Base-by-base conservation (phyloP, 768 basidiomycete genomes). In the Amanita jacksonii region DNA sequence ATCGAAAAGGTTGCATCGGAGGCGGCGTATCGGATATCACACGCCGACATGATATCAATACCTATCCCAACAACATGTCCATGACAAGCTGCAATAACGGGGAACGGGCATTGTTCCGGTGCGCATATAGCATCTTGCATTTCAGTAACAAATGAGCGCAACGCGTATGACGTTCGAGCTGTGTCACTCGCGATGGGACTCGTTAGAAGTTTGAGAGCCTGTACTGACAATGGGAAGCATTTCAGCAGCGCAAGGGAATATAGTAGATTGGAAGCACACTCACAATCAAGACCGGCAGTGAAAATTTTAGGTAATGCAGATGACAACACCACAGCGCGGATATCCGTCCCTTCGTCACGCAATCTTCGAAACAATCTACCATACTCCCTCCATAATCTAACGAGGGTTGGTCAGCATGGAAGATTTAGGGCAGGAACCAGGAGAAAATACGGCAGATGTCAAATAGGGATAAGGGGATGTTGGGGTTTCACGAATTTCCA, bases 231-330 rank as follows among this genome's bases (percentile, higher is more conserved):
- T n/a, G n/a, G n/a, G n/a, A 2, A 20, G 16, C 27, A 31, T 9
- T n/a, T 13, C 30, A 22, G 32, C 20, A 15, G 33, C 25, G 28
- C 6, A 4, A 19, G 1, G 13, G 31, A 2, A 18, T n/a, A n/a
- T n/a, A 6, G 5, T 3, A 36, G 22, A 5, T 10, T 9, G 8
- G 24, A 5, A 18, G n/a, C 25, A 32, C 3, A 59, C 69, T 23
- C 50, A 87, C 90, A 57, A 57, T 96, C 92, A 5, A 94, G 60
- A 0, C 92, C 91, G 1, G 87, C 90, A 0, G 83, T 84, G 57
- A 90, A 94, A 3, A 77, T 59, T 57, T 84, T 89, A 0, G 80
- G 76, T 2, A 83, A 55, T 1, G 64, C 66, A 0, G 87, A 89
- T 0, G 81, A 77, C 0, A 94, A 62, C 0, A 94, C 85, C 4